phyloP scores from a whole-genome alignment of 2,329 filamentous ascomycete species.

The Hymenoscyphus linearis region DNA sequence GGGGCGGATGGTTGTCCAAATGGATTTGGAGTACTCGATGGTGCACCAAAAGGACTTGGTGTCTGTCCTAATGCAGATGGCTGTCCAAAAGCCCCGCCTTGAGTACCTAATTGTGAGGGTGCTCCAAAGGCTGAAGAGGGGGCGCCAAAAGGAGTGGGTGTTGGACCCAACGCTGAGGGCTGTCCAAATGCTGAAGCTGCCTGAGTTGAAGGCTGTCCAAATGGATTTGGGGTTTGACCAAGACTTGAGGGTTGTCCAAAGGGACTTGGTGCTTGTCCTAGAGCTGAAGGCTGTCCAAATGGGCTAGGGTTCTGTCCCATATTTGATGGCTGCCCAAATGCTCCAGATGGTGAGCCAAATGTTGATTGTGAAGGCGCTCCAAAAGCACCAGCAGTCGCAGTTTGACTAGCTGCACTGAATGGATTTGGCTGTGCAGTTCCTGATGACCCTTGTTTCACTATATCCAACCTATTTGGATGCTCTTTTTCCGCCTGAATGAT shows the following conservation, averaged over 20 bases:
- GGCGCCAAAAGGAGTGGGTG: constrained; percentile 24
- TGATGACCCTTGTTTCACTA: constrained; percentile 42
- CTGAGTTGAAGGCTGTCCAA: constrained; percentile 4
- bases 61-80: constrained; percentile 35
- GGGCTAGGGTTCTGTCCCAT: constrained; percentile 21
- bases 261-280: constrained; percentile 14
- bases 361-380: constrained; percentile 6
- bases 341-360: constrained; percentile 13
- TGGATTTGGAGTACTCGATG: constrained; percentile 7
- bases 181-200: constrained; percentile 33
- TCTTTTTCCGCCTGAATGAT: constrained; percentile 59
- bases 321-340: constrained; percentile 17
- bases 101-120: constrained; percentile 32
- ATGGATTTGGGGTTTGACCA: constrained; percentile 14
- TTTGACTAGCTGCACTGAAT: constrained; percentile 32
- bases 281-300: constrained; percentile 12
- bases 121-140: constrained; percentile 31
- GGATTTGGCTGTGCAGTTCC: constrained; percentile 36
- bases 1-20: constrained; percentile 11
- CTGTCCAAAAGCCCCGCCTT: constrained; percentile 32
- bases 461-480: constrained; percentile 70
- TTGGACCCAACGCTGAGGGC: constrained; percentile 33
- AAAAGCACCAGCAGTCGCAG: constrained; percentile 10
- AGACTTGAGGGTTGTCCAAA: constrained; percentile 37
- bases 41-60: constrained; percentile 23